Evolutionary conservation across 805 yeast species (phyloP), one percentile per base, ranked within the genome.

Genomic region (Teunomyces panamensis): DNA sequence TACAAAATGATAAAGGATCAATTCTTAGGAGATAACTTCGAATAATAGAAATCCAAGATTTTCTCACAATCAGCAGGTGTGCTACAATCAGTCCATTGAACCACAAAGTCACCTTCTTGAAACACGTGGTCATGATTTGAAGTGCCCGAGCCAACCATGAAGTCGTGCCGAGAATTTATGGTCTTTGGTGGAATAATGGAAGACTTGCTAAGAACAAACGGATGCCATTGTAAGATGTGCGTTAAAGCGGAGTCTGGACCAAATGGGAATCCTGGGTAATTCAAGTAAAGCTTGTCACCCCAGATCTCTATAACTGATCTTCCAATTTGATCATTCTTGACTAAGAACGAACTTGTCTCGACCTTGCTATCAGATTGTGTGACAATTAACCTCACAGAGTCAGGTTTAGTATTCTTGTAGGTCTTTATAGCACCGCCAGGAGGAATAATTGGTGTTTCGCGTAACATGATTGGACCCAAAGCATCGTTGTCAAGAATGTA

Each of bases 191-290:
- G 87, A 1, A 94, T 79, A 11, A 92, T 64, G 0, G 89, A 85
- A 3, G 94, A 75, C 58, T 82, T 85, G 46, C 86, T 77, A 55
- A 94, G 73, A 26, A 87, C 69, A 27, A 79, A 81, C 9, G 97
- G 96, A 63, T 92, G 99, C 99, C 98, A 94, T 66, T 89, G 97
- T 56, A 90, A 73, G 39, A 90, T 73, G 63, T 94, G 98, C n/a
- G 88, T 79, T 37, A 92, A 61, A 0, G 94, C 91, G n/a, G 78
- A 75, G 49, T 80, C 81, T 4, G 83, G 85, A 46, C 78, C 78
- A 43, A 65, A 64, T 10, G 78, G 78, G 67, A 87, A 87, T 48
- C 77, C 77, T n/a, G 67, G 66, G 67, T 86, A 89, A 43, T 78
- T 75, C 60, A 87, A 77, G 61, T 81, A 84, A 42, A 89, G 73